A percentile compares a stretch with the other conserved stretches of the same genome.
Conservation (phyloP, 2,329 filamentous ascomycete genomes). For the Botrytis pseudocinerea region DNA sequence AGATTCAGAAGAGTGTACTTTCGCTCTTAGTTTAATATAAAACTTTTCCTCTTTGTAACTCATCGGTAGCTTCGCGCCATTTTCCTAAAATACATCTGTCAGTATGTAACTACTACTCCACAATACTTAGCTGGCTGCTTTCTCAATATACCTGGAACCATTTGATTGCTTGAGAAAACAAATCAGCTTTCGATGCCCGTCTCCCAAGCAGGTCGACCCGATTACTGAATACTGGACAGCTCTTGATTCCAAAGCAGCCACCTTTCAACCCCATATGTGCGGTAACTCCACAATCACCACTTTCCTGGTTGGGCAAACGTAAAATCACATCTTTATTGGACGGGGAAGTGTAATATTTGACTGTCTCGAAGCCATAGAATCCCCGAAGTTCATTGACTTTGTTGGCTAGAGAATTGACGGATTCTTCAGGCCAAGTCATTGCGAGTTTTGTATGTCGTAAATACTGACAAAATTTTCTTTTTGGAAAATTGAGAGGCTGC, state of each 20-base stretch:
- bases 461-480: neutral
- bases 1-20: fast-evolving
- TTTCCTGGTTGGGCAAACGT: neutral
- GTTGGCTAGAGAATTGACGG: neutral
- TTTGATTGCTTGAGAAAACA: neutral
- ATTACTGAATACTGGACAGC: neutral
- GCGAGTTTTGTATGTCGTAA: neutral
- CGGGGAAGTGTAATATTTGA: neutral
- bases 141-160: neutral
- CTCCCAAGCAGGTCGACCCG: neutral
- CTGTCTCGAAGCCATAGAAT: neutral
- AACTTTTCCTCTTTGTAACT: neutral
- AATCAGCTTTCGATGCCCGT: neutral
- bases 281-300: neutral
- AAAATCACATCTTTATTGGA: no score
- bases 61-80: neutral
- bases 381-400: neutral
- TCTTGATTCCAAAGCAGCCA: neutral
- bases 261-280: neutral
- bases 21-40: neutral
- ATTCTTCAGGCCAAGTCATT: neutral
- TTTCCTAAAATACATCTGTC: neutral
- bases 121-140: fast-evolving
- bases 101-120: neutral
- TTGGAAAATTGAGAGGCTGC: neutral